Conservation (phyloP, 768 basidiomycete species). For the Termitomyces sp. region DNA sequence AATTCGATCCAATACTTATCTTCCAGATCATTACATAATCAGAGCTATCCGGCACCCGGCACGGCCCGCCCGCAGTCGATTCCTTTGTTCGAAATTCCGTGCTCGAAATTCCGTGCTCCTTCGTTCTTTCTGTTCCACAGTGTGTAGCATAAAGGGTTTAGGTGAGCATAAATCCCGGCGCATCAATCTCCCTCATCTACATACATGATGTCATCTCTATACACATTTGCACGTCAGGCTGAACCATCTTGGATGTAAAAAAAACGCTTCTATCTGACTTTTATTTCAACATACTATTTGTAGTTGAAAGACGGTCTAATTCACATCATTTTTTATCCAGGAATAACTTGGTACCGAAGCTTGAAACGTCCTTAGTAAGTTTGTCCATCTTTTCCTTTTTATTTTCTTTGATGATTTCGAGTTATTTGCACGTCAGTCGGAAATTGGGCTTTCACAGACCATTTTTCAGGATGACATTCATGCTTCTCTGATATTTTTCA, state of each 20-base stretch:
- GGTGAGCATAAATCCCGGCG: background rate
- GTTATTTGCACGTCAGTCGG: slow-evolving; percentile 65
- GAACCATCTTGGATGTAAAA: slow-evolving; percentile 22
- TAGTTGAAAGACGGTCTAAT: background rate
- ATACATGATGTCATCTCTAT: slow-evolving; percentile 10
- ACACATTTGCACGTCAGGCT: slow-evolving; percentile 43
- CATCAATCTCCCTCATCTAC: background rate
- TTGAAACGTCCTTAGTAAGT: background rate
- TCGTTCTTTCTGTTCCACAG: background rate
- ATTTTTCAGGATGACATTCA: slow-evolving; percentile 31
- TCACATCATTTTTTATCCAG: background rate
- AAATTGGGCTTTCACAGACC: slow-evolving; percentile 22
- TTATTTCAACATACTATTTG: background rate
- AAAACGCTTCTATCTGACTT: slow-evolving; percentile 15
- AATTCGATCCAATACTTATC: too few relatives aligned
- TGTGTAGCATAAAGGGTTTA: background rate
- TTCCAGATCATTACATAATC: background rate
- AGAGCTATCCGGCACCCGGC: too few relatives aligned
- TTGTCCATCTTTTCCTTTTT: background rate
- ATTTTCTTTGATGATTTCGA: slow-evolving; percentile 34
- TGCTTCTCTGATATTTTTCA: slow-evolving; percentile 35
- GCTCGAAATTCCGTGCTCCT: background rate
- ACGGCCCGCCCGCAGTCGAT: too few relatives aligned
- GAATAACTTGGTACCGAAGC: background rate
- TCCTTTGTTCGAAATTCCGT: too few relatives aligned